Conservation (phyloP, 768 basidiomycete genomes). For the Heimioporus sp. region DNA sequence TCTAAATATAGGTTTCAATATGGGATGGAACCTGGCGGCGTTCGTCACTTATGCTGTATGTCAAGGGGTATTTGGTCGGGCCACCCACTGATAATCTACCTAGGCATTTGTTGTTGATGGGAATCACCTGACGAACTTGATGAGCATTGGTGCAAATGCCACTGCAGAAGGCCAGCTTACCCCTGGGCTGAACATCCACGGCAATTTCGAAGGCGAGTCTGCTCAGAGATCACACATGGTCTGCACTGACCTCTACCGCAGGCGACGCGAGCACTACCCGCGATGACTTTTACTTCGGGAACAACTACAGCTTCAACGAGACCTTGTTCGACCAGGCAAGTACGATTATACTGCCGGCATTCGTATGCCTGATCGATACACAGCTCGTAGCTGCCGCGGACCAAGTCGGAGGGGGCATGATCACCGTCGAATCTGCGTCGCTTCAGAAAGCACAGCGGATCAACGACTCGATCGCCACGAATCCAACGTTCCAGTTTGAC, state of each 20-base stretch:
- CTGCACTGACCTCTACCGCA: background rate
- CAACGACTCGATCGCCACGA: conserved; percentile 25
- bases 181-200: conserved; percentile 14
- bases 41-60: conserved; percentile 22
- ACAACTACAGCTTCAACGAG: conserved; percentile 26
- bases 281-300: conserved; percentile 23
- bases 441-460: conserved; percentile 21
- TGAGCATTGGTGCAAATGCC: conserved; percentile 25
- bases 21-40: conserved; percentile 19
- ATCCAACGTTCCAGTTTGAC: conserved; percentile 21
- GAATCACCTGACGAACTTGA: conserved; percentile 29
- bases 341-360: background rate
- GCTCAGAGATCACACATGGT: background rate
- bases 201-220: conserved; percentile 22
- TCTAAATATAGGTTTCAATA: conserved; percentile 19
- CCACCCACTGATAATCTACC: background rate
- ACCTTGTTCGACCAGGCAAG: conserved; percentile 21
- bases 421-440: conserved; percentile 23
- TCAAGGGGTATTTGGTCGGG: background rate
- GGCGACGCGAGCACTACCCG: conserved; percentile 26
- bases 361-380: background rate
- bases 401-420: conserved; percentile 14
- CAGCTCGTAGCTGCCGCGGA: conserved; percentile 19
- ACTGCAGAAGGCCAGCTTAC: conserved; percentile 10
- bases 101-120: conserved; percentile 26